Base-by-base conservation (phyloP, 129 eudicot genomes). In the Oenanthe sinensis region DNA sequence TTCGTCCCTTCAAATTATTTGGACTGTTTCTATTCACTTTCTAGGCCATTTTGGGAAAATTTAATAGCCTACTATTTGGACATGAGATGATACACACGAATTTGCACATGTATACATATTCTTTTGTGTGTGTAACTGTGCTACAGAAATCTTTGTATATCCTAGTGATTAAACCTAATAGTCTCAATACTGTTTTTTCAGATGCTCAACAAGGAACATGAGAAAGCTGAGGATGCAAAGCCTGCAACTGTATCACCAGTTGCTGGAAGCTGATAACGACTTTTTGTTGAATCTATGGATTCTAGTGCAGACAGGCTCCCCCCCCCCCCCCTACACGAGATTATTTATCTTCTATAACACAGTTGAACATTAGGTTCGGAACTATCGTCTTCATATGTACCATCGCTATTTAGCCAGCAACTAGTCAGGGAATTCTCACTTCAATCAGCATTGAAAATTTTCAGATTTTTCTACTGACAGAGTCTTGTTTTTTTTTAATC, bases 181-280 rank as follows among this genome's bases (percentile, higher is more conserved):
- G 50, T 70, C 26, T 16, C 6, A 30, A 8, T 36, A 58, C 74
- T 47, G 30, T 24, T 77, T 79, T 83, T 20, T 33, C 91, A 94
- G 98, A 94, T 94, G 98, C 98, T 94, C 50, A 94, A 94, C 96
- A 94, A 94, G 85, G 98, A 94, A 84, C 98, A 94, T 24, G 98
- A 94, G 81, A 94, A 94, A 78, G 97, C 96, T 2, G 98, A 94
- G 81, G 98, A 89, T 79, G 89, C 93, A n/a, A 94, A 89, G 85
- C 92, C 97, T 17, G 86, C 89, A 45, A 86, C 97, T 4, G 96
- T 91, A 78, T 86, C 97, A 52, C 87, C 93, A 42, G 91, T 93
- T 69, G 91, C 92, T 78, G 90, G 89, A 68, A 87, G 91, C 88
- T 93, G 84, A 85, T 30, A 9, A 22, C 54, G 4, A 14, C 60